Evolutionary conservation across 345 rosid species (phyloP).

Genomic region (Alliaria petiolata): DNA sequence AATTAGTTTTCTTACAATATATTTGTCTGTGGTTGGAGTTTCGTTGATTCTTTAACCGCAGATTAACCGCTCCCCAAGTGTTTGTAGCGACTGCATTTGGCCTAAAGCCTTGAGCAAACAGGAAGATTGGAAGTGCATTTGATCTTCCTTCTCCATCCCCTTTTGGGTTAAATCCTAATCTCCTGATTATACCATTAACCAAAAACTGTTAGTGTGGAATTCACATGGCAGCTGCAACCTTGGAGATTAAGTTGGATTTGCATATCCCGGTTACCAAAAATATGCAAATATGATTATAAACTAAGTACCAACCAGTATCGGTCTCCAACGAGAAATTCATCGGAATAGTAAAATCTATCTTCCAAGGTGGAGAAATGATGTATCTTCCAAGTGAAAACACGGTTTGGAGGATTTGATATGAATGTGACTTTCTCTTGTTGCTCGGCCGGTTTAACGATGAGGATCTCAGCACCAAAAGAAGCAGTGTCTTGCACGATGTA

Average conservation of each 20-base stretch:
- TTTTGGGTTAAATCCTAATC: slow-evolving; percentile 32
- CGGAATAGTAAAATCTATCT: slow-evolving; percentile 14
- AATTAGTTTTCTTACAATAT: slow-evolving; percentile 22
- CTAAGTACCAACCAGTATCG: slow-evolving; percentile 36
- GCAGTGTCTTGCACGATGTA: slow-evolving; percentile 19
- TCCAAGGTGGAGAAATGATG: slow-evolving; percentile 27
- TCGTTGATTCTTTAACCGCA: slow-evolving; percentile 28
- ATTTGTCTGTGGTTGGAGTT: background rate
- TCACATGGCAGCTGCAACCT: background rate
- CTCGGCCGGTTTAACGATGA: background rate
- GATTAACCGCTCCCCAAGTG: slow-evolving; percentile 32
- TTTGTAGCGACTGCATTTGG: slow-evolving; percentile 5
- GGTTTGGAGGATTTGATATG: slow-evolving; percentile 21
- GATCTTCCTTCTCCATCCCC: slow-evolving; percentile 24
- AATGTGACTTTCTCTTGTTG: slow-evolving; percentile 26
- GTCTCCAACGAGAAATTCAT: slow-evolving; percentile 22
- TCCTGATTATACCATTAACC: slow-evolving; percentile 19
- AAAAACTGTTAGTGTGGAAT: background rate
- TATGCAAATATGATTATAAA: background rate
- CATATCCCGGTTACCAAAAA: background rate
- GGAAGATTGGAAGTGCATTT: slow-evolving; percentile 14
- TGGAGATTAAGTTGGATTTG: background rate
- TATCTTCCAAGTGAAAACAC: slow-evolving; percentile 30
- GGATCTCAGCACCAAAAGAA: slow-evolving; percentile 45
- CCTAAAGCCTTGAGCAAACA: slow-evolving; percentile 11